These are phyloP conservation scores for Venturiaceae sp. DNA, from an alignment of 2,329 filamentous ascomycete genomes.

Conservation along the genomic window DNA sequence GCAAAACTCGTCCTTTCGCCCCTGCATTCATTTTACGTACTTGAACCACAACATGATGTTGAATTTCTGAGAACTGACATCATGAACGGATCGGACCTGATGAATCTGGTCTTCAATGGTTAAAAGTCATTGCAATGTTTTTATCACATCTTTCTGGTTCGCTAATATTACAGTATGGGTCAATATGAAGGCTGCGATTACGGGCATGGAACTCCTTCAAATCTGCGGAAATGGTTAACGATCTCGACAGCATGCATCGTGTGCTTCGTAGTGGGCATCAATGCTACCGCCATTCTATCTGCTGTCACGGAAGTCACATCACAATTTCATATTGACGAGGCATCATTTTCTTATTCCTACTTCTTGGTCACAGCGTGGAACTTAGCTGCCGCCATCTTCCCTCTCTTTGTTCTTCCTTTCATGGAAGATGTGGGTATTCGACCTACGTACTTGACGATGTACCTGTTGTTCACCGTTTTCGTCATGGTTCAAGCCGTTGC, in stretches of 20 bases:
- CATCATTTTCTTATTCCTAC: conserved; percentile 27
- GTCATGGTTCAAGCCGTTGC: conserved; percentile 29
- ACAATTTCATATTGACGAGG: conserved; percentile 23
- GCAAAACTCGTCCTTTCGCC: too few species aligned
- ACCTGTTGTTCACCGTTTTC: conserved; percentile 25
- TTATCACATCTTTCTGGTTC: too few species aligned
- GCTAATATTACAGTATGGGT: too few species aligned
- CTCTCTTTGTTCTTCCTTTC: conserved; percentile 24
- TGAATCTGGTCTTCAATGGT: too few species aligned
- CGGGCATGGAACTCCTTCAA: neutral
- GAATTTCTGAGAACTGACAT: too few species aligned
- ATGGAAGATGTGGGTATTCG: conserved; percentile 28
- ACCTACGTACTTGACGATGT: conserved; percentile 19
- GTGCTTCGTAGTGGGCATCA: conserved; percentile 23
- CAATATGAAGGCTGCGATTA: too few species aligned
- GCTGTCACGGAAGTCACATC: conserved; percentile 21
- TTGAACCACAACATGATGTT: too few species aligned
- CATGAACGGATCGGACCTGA: too few species aligned
- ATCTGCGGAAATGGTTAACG: conserved; percentile 20
- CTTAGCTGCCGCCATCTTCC: conserved; percentile 24
- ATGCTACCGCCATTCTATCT: conserved; percentile 26
- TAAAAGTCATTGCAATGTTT: too few species aligned
- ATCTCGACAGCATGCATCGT: conserved; percentile 20
- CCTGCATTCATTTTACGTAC: too few species aligned
- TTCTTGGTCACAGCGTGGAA: conserved; percentile 27